phyloP scores from a whole-genome alignment of 2,329 filamentous ascomycete species.

The Alternaria alternata region DNA sequence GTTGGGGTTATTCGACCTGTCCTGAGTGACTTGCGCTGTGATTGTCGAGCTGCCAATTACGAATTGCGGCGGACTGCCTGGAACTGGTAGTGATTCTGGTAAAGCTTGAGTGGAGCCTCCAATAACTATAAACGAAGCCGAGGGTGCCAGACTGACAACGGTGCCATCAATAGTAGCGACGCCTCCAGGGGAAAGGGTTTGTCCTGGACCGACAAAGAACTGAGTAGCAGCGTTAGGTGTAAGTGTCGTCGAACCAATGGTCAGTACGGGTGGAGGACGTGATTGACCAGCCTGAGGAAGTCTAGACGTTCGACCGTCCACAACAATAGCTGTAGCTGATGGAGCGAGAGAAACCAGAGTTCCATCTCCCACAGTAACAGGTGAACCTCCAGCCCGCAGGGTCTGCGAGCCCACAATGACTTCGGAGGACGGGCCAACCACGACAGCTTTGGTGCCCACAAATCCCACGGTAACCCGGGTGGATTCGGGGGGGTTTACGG shows the following conservation, averaged over 20 bases:
- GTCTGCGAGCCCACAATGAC: constrained; percentile 48
- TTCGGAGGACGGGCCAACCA: constrained; percentile 42
- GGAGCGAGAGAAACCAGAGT: constrained; percentile 41
- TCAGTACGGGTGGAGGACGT: constrained; percentile 48
- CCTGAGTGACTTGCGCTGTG: constrained; percentile 22
- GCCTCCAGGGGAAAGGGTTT: constrained; percentile 51
- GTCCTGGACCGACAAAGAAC: constrained; percentile 52
- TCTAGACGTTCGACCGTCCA: constrained; percentile 37
- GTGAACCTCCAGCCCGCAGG: constrained; percentile 45
- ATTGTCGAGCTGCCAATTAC: constrained; percentile 43
- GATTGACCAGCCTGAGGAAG: constrained; percentile 26
- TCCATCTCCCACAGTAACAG: constrained; percentile 47
- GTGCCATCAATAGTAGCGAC: constrained; percentile 50
- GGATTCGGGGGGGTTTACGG: constrained; percentile 14
- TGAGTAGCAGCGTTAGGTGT: constrained; percentile 58
- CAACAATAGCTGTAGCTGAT: constrained; percentile 39
- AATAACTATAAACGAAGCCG: constrained; percentile 52
- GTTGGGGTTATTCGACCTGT: neutral
- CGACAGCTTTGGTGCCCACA: constrained; percentile 39
- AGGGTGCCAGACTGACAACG: constrained; percentile 51
- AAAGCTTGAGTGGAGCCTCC: constrained; percentile 49
- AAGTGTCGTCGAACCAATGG: constrained; percentile 50
- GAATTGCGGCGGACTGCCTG: constrained; percentile 24
- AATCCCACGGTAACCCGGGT: constrained; percentile 34
- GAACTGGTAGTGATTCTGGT: constrained; percentile 14